Conservation (phyloP, 2,329 filamentous ascomycete genomes). For the Fusarium sp. region DNA sequence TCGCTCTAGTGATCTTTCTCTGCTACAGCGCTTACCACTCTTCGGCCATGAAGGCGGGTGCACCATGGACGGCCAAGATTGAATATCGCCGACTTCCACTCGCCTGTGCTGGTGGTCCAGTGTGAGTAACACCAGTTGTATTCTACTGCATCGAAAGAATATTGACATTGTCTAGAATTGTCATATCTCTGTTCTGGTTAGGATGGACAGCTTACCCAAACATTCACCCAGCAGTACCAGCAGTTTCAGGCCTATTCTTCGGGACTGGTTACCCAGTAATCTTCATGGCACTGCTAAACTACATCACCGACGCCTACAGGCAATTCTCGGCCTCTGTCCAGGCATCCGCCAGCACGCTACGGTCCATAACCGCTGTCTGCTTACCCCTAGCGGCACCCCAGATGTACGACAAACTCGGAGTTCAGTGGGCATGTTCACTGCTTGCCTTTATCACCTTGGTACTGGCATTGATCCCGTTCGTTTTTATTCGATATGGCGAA, state of each 20-base stretch:
- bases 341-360: conserved; percentile 10
- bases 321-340: conserved; percentile 20
- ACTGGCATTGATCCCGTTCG: neutral
- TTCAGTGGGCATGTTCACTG: conserved; percentile 28
- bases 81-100: conserved; percentile 37
- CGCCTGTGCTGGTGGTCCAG: conserved; percentile 24
- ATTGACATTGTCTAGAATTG: neutral
- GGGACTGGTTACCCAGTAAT: neutral
- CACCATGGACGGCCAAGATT: conserved; percentile 13
- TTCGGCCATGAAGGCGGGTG: conserved; percentile 5
- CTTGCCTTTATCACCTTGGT: neutral
- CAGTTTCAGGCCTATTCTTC: neutral
- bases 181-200: conserved; percentile 34
- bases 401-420: conserved; percentile 29
- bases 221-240: neutral
- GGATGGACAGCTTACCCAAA: conserved; percentile 25
- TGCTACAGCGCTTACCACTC: conserved; percentile 31
- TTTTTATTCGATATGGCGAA: neutral
- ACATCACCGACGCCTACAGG: conserved; percentile 16
- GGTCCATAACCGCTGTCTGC: conserved; percentile 16
- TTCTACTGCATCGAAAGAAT: rapidly evolving
- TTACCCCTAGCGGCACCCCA: conserved; percentile 23
- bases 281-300: conserved; percentile 11
- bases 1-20: conserved; percentile 19
- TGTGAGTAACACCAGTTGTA: neutral